These are phyloP conservation scores for Penicillium goetzii DNA, from an alignment of 495 filamentous ascomycete species.

Conservation along the genomic window DNA sequence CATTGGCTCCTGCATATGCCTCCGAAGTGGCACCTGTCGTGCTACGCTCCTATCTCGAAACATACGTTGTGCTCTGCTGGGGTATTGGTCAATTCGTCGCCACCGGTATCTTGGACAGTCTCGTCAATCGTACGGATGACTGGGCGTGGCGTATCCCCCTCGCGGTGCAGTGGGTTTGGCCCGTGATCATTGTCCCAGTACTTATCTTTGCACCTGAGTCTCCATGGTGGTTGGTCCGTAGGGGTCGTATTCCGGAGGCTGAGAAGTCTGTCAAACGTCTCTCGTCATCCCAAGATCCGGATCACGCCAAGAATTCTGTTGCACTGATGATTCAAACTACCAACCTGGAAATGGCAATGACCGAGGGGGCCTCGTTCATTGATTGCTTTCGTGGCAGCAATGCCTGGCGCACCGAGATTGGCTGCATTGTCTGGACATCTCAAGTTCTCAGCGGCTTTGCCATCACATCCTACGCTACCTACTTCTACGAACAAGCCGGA, in stretches of 20 bases:
- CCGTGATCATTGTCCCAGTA: conserved; percentile 66
- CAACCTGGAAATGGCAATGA: conserved; percentile 63
- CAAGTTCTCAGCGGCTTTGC: conserved; percentile 74
- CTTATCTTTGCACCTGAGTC: conserved; percentile 71
- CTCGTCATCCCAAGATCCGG: conserved; percentile 40
- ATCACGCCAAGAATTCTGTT: conserved; percentile 3
- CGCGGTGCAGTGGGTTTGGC: conserved; percentile 80
- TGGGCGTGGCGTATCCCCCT: conserved; percentile 70
- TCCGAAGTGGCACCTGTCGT: conserved; percentile 73
- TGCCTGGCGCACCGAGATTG: conserved; percentile 70
- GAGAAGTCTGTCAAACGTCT: conserved; percentile 66
- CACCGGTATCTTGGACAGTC: conserved; percentile 57
- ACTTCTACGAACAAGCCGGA: conserved; percentile 74
- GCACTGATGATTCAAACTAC: conserved; percentile 8
- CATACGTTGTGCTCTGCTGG: conserved; percentile 79
- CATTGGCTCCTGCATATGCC: conserved; percentile 72
- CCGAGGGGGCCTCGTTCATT: conserved; percentile 60
- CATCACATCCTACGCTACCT: conserved; percentile 74
- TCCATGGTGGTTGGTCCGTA: conserved; percentile 79
- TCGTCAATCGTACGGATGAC: conserved; percentile 54
- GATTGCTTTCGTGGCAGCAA: conserved; percentile 75
- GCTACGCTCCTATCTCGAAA: conserved; percentile 69
- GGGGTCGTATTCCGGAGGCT: conserved; percentile 64
- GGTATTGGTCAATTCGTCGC: conserved; percentile 72
- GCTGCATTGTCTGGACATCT: conserved; percentile 76